These are phyloP conservation scores for Schizosaccharomyces versatilis DNA, from an alignment of 1,139 yeast species.

Conservation along the genomic window DNA sequence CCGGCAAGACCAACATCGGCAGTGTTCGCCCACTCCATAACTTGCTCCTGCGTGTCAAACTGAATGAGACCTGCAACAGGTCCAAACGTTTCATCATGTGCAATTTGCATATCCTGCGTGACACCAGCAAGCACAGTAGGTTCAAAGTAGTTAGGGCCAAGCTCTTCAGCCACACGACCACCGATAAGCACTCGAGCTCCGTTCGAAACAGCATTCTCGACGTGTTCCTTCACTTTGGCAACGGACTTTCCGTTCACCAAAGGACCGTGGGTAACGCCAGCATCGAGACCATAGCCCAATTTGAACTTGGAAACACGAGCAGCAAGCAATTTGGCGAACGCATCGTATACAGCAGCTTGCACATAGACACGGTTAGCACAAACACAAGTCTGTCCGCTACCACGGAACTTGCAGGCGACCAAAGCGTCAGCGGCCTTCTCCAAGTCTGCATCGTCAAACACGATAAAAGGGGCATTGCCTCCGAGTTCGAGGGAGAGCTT, in stretches of 20 bases:
- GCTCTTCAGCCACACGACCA: slow-evolving; percentile 33
- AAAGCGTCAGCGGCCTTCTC: slow-evolving; percentile 50
- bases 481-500: slow-evolving; percentile 76
- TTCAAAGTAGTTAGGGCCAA: slow-evolving; percentile 42
- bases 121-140: slow-evolving; percentile 43
- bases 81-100: slow-evolving; percentile 61
- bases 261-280: slow-evolving; percentile 45
- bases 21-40: slow-evolving; percentile 44
- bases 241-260: slow-evolving; percentile 37
- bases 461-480: slow-evolving; percentile 83
- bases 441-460: slow-evolving; percentile 63
- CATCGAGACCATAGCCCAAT: slow-evolving; percentile 44
- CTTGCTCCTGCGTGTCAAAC: slow-evolving; percentile 54
- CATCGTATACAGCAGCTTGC: slow-evolving; percentile 39
- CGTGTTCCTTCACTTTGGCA: slow-evolving; percentile 48
- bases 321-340: slow-evolving; percentile 32
- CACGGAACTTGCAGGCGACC: slow-evolving; percentile 26
- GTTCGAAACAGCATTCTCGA: slow-evolving; percentile 45
- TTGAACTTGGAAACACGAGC: slow-evolving; percentile 30
- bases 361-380: slow-evolving; percentile 60
- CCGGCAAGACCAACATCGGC: slow-evolving; percentile 68
- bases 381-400: slow-evolving; percentile 37
- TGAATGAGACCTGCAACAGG: slow-evolving; percentile 68
- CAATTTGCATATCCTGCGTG: slow-evolving; percentile 34
- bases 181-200: slow-evolving; percentile 44